Conservation (phyloP, 208 protist genomes). For the Crithidia bombi region DNA sequence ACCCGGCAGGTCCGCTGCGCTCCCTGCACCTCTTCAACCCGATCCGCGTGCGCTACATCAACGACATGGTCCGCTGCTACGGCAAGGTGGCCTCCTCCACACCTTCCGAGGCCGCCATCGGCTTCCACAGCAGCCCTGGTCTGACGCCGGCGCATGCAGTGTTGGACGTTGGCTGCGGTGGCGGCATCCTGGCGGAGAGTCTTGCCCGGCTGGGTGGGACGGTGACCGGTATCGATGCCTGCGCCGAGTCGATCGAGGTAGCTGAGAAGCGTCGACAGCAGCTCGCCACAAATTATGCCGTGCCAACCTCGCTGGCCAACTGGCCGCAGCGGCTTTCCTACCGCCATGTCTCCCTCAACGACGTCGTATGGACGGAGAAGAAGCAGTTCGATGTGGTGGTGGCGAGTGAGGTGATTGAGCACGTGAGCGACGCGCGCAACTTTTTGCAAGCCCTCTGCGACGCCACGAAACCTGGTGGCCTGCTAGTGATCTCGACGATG, state of each 20-base stretch:
- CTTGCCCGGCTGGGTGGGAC: conserved; percentile 86
- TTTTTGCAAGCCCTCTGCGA: conserved; percentile 85
- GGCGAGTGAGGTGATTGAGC: conserved; percentile 94
- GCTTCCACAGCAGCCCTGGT: conserved; percentile 21
- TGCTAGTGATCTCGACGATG: conserved; percentile 93
- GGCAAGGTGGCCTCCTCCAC: conserved; percentile 27
- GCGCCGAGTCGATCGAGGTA: conserved; percentile 79
- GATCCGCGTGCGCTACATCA: conserved; percentile 86
- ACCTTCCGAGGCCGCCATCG: conserved; percentile 6
- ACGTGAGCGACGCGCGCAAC: conserved; percentile 84
- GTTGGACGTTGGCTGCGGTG: conserved; percentile 94
- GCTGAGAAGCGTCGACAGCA: conserved; percentile 43
- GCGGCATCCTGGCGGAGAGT: conserved; percentile 89
- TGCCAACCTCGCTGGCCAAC: conserved; percentile 1
- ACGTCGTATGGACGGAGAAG: conserved; percentile 38
- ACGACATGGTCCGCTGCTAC: conserved; percentile 46
- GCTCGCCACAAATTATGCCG: conserved; percentile 13
- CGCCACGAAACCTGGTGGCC: conserved; percentile 85
- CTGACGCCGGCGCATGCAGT: conserved; percentile 38
- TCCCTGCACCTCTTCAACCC: conserved; percentile 94
- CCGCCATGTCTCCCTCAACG: conserved; percentile 52
- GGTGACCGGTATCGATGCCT: conserved; percentile 92
- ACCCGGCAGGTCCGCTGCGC: conserved; percentile 83
- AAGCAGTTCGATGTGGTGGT: conserved; percentile 80
- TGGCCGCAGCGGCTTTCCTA: conserved; percentile 36